Conservation (phyloP, 345 rosid species). For the Brassica carinata region DNA sequence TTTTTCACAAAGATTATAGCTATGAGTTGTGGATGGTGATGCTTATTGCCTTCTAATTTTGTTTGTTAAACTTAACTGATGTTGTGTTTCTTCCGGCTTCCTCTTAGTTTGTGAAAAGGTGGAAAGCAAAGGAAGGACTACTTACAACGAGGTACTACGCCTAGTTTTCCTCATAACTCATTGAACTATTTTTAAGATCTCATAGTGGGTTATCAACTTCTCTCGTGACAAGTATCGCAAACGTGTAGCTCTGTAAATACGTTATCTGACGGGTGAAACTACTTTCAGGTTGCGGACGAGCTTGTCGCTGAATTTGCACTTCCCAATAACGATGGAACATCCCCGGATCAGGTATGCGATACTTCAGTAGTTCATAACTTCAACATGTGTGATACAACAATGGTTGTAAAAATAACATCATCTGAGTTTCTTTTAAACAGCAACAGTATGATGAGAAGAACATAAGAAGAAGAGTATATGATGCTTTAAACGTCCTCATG, state of each 20-base stretch:
- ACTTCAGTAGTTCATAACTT: not conserved
- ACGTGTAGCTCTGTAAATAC: conserved; percentile 7
- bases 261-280: conserved; percentile 44
- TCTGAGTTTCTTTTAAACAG: conserved; percentile 45
- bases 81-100: conserved; percentile 20
- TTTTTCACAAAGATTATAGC: not conserved
- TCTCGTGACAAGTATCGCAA: conserved; percentile 8
- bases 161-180: conserved; percentile 36
- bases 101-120: conserved; percentile 92
- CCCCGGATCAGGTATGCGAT: conserved; percentile 87
- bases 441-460: conserved; percentile 99
- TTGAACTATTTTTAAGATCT: not conserved
- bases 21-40: conserved; percentile 1
- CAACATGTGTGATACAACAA: not conserved
- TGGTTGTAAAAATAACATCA: not conserved
- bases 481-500: conserved; percentile 98
- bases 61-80: not conserved
- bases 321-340: conserved; percentile 65
- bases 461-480: conserved; percentile 97
- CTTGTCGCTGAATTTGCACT: conserved; percentile 98
- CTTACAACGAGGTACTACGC: conserved; percentile 85
- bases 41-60: not conserved
- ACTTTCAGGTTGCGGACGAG: conserved; percentile 96
- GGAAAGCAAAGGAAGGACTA: conserved; percentile 97
- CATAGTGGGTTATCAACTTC: conserved; percentile 13